Evolutionary conservation across 306 rosid species (phyloP), one percentile per base, ranked within the genome.

Genomic region (Argentina anserina): DNA sequence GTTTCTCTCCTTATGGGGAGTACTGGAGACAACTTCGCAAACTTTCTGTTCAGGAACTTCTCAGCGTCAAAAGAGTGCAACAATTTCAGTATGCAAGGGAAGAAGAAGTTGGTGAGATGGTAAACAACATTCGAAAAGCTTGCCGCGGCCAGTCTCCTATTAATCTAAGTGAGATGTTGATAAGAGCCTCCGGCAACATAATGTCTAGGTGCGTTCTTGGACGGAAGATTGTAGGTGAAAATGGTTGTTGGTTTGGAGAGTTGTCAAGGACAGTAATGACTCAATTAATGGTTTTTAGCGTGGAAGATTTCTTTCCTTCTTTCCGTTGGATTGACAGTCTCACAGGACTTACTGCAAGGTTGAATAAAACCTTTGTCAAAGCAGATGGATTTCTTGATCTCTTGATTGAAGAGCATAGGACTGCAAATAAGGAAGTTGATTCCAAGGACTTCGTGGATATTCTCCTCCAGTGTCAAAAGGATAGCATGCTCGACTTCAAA

Each of bases 21-120:
- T 58, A 58, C n/a, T 58, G 64, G 64, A 58, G 64, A 58, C 37
- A 58, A 58, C 9, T 58, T 13, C 64, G 64, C n/a, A 58, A 28
- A 6, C 36, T 58, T 58, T 58, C n/a, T 28, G 64, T 58, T 28
- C 10, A 14, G 0, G 64, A 58, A 28, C 64, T 58, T 28, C 64
- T 58, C 20, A 58, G 64, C 64, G 37, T 28, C 18, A 58, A 28
- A 28, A 58, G 37, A 37, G 64, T 58, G n/a, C 37, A 58, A 10
- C n/a, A 58, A 28, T 58, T 28, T 58, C 64, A 58, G 37, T 58
- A 28, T 58, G 37, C 9, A 58, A 58, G 37, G n/a, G 39, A 58
- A 28, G 64, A 58, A 58, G 64, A 26, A 14, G 2, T 58, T 1
- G 33, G 37, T 37, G 37, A 14, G n/a, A 5, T 58, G 64, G 64